phyloP scores from a whole-genome alignment of 371 early-diverging fungal genomes.

The Mucor lusitanicus region DNA sequence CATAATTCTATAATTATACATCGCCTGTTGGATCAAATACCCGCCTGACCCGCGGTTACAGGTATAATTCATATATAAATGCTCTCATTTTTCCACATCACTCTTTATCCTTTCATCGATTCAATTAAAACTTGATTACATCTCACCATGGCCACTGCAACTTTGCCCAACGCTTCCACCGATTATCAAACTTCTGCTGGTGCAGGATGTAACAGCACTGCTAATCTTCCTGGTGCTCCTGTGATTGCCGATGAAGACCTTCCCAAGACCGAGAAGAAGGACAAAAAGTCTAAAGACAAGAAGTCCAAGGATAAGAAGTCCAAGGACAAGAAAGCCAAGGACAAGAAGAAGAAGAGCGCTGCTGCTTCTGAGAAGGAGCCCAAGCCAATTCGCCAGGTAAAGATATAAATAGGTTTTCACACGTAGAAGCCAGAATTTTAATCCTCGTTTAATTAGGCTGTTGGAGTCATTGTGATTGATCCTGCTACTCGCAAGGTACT shows the following conservation, averaged over 20 bases:
- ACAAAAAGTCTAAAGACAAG: constrained; percentile 9
- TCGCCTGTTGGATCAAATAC: neutral
- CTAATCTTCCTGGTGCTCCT: constrained; percentile 8
- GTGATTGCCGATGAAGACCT: constrained; percentile 6
- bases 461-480: constrained; percentile 41
- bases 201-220: neutral
- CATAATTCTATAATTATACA: neutral
- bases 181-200: neutral
- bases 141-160: neutral
- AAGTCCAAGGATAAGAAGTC: constrained; percentile 29
- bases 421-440: neutral
- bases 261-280: neutral
- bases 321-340: constrained; percentile 34
- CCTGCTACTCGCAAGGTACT: constrained; percentile 27
- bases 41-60: neutral
- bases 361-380: neutral
- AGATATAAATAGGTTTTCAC: neutral
- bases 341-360: constrained; percentile 6
- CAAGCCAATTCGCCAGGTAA: constrained; percentile 28
- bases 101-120: neutral
- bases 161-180: neutral
- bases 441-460: constrained; percentile 21
- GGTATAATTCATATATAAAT: neutral
- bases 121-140: neutral
- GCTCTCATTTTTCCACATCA: neutral